Conservation (phyloP, 441 rosid species). For the Jatropha multifida region DNA sequence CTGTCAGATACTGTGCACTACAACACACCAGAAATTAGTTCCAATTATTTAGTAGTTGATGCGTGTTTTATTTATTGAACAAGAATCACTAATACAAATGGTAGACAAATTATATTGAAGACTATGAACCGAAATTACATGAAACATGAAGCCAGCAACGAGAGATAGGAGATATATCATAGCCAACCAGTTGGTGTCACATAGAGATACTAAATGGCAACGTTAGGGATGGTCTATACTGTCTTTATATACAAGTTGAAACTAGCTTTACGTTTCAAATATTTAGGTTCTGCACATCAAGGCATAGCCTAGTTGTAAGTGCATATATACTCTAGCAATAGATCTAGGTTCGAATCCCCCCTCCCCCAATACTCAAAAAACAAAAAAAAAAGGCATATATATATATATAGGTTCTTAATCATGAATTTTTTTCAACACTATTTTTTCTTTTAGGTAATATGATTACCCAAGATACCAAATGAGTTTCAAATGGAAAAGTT, state of each 20-base stretch:
- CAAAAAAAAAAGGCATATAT: too few species aligned
- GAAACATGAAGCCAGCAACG: neutral
- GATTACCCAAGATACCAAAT: neutral
- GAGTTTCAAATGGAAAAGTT: neutral
- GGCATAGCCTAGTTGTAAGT: too few species aligned
- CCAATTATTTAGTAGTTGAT: neutral
- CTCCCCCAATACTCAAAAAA: too few species aligned
- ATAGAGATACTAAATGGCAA: neutral
- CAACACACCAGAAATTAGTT: neutral
- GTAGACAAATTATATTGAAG: neutral
- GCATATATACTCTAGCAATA: too few species aligned
- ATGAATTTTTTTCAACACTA: neutral
- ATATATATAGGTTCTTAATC: neutral
- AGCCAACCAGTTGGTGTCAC: neutral
- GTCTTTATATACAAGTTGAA: neutral
- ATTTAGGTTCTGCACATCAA: neutral
- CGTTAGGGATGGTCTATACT: neutral
- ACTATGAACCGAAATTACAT: neutral
- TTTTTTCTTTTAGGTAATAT: neutral
- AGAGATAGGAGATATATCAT: neutral
- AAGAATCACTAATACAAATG: neutral
- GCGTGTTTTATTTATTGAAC: neutral
- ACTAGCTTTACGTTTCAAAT: neutral
- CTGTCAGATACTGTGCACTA: neutral
- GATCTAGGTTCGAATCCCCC: too few species aligned